Base-by-base conservation (phyloP, 2,329 filamentous ascomycete species). In the Rhytidhysteron rufulum region DNA sequence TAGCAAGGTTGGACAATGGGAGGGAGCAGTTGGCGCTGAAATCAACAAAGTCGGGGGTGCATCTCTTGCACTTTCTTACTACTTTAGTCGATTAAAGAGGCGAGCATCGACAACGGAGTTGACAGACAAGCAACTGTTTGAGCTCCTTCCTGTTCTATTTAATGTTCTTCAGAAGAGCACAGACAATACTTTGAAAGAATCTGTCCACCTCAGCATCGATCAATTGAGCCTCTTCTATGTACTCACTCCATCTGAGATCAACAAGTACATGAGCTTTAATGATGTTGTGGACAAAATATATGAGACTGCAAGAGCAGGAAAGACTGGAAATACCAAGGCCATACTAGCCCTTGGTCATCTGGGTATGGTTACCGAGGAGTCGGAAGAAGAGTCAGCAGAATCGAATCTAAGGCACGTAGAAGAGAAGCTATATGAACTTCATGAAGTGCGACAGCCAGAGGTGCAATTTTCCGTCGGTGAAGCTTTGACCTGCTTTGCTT, bases 401-500 rank as follows among this genome's bases (percentile, higher is more conserved):
- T 34, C 42, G 11, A 52, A 59, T 31, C 62, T 86, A 1, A 67
- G 67, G 2, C 67, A 73, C 8, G 77, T 95, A 5, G 66, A 88
- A 10, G 74, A 80, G 9, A 80, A 79, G 20, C 70, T 97, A 0
- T 86, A 90, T 58, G 75, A 75, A 8, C 72, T 97, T 3, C 85
- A 94, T 53, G 89, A 95, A 58, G 80, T 93, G 31, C 87, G 87
- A 51, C 85, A 89, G 51, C 80, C 86, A 0, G 91, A 97, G 61
- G 78, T 90, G 1, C 91, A 96, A 47, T 96, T 98, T 59, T 80
- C 88, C 0, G 82, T 95, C 20, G 93, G 93, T 11, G 90, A 95
- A 60, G 88, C 93, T 10, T 77, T 97, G 39, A 85, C 86, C 34
- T 86, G 86, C 34, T 79, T 85, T 5, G 78, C 87, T 27, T 80